Conservation (phyloP, 306 rosid species). For the Cicer yamashitae region DNA sequence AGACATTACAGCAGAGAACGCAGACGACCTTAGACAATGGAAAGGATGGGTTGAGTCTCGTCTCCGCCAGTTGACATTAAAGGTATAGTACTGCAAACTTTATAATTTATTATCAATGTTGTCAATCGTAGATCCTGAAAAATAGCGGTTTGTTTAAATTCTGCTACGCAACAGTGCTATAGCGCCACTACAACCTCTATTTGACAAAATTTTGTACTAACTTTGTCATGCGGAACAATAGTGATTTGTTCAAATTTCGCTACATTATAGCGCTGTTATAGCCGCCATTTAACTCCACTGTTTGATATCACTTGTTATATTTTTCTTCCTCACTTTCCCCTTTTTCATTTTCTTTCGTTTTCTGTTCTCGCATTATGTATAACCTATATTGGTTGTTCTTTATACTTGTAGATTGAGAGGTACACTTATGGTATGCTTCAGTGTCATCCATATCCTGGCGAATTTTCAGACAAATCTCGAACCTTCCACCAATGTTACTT, state of each 20-base stretch:
- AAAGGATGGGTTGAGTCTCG: constrained; percentile 99
- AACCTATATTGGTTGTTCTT: constrained; percentile 29
- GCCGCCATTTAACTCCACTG: too few relatives aligned
- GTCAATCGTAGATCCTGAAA: too few relatives aligned
- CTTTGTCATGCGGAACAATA: too few relatives aligned
- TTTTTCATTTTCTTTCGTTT: neutral
- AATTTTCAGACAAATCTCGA: constrained; percentile 77
- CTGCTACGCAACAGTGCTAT: too few relatives aligned
- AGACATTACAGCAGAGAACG: constrained; percentile 80
- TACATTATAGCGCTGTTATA: too few relatives aligned
- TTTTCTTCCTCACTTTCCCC: neutral
- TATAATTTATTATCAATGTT: neutral
- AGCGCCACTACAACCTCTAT: too few relatives aligned
- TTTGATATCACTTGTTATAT: neutral
- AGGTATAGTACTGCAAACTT: constrained; percentile 56
- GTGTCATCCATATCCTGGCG: constrained; percentile 97
- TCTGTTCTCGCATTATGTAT: constrained; percentile 23
- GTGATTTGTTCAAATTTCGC: too few relatives aligned
- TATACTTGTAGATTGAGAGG: constrained; percentile 75
- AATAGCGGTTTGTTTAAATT: too few relatives aligned
- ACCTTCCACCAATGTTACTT: constrained; percentile 80
- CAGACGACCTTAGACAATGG: constrained; percentile 87
- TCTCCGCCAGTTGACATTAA: constrained; percentile 87
- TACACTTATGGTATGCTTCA: constrained; percentile 80
- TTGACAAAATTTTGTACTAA: too few relatives aligned